A percentile compares a stretch with the other conserved stretches of the same genome.
Evolutionary conservation across 352 stramenopile species (phyloP).

Genomic region (Phytophthora macrochlamydospora): DNA sequence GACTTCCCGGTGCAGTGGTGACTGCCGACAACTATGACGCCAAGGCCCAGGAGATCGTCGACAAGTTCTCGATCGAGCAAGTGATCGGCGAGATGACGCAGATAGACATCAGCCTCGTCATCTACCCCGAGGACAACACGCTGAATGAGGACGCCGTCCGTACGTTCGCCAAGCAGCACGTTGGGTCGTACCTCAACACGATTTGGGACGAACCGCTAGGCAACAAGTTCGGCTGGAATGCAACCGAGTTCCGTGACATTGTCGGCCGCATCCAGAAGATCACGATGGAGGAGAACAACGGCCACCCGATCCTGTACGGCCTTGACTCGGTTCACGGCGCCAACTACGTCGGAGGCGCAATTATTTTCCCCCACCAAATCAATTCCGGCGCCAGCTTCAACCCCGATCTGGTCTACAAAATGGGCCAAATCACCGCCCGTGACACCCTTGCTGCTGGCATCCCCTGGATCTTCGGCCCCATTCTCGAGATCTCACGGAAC

Average conservation of each 20-base stretch:
- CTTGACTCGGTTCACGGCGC: conserved; percentile 90
- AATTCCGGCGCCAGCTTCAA: conserved; percentile 91
- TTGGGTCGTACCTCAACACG: conserved; percentile 89
- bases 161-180: conserved; percentile 70
- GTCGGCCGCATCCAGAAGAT: conserved; percentile 78
- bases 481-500: conserved; percentile 83
- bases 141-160: conserved; percentile 60
- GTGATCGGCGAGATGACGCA: conserved; percentile 91
- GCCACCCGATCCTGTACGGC: conserved; percentile 79
- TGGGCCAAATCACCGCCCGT: conserved; percentile 69
- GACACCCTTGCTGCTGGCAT: conserved; percentile 88
- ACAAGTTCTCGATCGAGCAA: conserved; percentile 25
- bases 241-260: conserved; percentile 62
- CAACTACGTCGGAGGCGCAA: conserved; percentile 78
- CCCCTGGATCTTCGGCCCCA: conserved; percentile 88
- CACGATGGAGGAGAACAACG: conserved; percentile 59
- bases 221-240: conserved; percentile 52
- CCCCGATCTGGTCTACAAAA: conserved; percentile 56
- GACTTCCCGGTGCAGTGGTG: conserved; percentile 5
- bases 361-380: conserved; percentile 89
- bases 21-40: conserved; percentile 12
- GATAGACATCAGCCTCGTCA: conserved; percentile 78
- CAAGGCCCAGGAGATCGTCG: conserved; percentile 28
- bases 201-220: conserved; percentile 49
- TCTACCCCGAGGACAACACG: conserved; percentile 59